Evolutionary conservation across 345 rosid species (phyloP).

Genomic region (Salix exigua): DNA sequence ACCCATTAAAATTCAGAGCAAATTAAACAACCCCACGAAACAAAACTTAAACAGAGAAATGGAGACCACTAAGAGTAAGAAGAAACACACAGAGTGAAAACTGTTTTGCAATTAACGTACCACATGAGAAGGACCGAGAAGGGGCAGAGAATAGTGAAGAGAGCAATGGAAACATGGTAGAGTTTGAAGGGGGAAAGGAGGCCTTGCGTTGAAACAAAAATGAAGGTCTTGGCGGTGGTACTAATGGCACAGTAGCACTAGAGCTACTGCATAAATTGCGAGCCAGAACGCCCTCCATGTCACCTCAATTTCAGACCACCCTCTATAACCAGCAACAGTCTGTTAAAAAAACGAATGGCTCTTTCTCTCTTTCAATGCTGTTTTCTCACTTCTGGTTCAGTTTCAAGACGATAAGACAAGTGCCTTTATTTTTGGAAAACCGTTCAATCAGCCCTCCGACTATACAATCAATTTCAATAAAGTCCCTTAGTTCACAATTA

Average conservation of each 20-base stretch:
- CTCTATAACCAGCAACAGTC: no score
- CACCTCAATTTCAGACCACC: background rate
- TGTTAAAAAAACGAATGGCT: no score
- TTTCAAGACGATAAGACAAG: no score
- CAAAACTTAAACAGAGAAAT: background rate
- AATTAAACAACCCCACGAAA: conserved; percentile 5
- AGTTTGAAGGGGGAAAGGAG: conserved; percentile 7
- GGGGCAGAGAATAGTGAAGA: background rate
- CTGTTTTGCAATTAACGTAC: conserved; percentile 23
- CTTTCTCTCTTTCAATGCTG: no score
- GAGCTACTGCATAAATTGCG: background rate
- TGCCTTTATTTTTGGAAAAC: no score
- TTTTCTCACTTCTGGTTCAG: no score
- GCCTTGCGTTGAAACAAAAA: background rate
- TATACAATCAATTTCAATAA: no score
- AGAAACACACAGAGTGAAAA: background rate
- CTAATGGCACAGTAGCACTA: background rate
- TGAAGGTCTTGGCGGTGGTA: background rate
- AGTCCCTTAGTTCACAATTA: no score
- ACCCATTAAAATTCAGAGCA: background rate
- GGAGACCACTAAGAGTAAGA: background rate
- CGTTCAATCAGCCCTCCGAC: no score
- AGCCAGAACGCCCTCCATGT: conserved; percentile 1
- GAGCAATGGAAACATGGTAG: background rate
- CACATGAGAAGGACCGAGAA: conserved; percentile 24